Evolutionary conservation across 768 basidiomycete species (phyloP).

Genomic region (Mrakia frigida): DNA sequence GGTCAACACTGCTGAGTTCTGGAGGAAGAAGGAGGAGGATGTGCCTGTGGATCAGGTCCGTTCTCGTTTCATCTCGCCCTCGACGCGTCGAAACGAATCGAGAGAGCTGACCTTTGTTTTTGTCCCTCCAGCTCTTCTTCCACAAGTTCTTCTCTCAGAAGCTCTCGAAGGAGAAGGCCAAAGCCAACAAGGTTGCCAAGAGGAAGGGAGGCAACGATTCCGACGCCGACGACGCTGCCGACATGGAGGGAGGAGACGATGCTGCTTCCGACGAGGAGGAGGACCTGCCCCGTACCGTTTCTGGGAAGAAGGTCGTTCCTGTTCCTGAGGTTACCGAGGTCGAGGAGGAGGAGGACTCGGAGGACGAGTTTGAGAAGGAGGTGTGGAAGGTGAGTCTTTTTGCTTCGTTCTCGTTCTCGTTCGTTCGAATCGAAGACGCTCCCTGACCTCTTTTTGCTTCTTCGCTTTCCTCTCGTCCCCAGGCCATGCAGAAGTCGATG

Average conservation of each 20-base stretch:
- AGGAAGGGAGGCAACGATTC: slow-evolving; percentile 48
- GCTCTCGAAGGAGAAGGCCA: slow-evolving; percentile 53
- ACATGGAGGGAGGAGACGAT: slow-evolving; percentile 34
- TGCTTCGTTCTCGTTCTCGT: no score
- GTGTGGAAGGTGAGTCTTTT: slow-evolving; percentile 75
- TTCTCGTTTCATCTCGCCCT: slow-evolving; percentile 16
- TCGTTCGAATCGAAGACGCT: background rate
- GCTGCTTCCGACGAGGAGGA: slow-evolving; percentile 33
- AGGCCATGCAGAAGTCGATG: slow-evolving; percentile 90
- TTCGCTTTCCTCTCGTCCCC: background rate
- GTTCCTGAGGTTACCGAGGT: background rate
- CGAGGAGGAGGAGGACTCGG: slow-evolving; percentile 33
- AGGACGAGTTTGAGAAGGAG: slow-evolving; percentile 45
- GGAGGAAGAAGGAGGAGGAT: slow-evolving; percentile 61
- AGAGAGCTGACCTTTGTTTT: slow-evolving; percentile 16
- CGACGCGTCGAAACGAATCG: background rate
- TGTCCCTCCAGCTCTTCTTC: slow-evolving; percentile 65
- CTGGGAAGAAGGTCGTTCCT: slow-evolving; percentile 37
- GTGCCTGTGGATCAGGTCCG: slow-evolving; percentile 81
- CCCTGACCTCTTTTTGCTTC: background rate
- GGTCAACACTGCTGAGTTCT: slow-evolving; percentile 72
- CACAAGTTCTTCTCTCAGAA: slow-evolving; percentile 80
- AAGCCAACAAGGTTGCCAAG: slow-evolving; percentile 50
- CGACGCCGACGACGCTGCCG: slow-evolving; percentile 37
- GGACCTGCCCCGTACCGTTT: slow-evolving; percentile 39